These are phyloP conservation scores for Globisporangium cylindrosporum DNA, from an alignment of 352 stramenopile species.

Conservation along the genomic window DNA sequence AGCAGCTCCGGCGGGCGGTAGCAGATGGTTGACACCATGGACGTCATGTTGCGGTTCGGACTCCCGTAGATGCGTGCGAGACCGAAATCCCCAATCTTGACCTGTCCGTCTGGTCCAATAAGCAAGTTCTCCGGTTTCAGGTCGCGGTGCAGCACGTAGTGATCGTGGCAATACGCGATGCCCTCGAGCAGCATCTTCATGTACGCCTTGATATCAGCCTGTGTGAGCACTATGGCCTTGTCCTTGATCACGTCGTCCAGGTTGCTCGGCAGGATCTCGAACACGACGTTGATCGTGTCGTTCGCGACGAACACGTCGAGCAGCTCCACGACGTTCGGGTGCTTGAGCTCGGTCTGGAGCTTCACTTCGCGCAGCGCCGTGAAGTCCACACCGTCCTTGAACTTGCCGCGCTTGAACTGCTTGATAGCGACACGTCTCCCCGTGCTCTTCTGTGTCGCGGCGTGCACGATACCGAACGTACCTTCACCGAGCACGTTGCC, in stretches of 20 bases:
- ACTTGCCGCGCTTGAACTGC: conserved; percentile 88
- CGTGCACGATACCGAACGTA: conserved; percentile 88
- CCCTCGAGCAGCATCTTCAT: conserved; percentile 85
- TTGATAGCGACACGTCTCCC: conserved; percentile 78
- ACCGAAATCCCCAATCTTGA: conserved; percentile 89
- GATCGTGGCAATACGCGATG: conserved; percentile 75
- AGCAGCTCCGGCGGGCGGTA: too few relatives aligned
- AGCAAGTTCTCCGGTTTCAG: conserved; percentile 89
- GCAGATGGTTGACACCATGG: conserved; percentile 88
- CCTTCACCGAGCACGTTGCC: conserved; percentile 78
- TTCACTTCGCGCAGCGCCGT: conserved; percentile 89
- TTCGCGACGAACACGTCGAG: conserved; percentile 87
- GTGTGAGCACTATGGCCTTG: conserved; percentile 82
- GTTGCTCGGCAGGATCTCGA: conserved; percentile 85
- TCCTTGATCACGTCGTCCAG: conserved; percentile 89
- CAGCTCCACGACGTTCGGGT: conserved; percentile 82
- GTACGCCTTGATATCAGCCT: conserved; percentile 85
- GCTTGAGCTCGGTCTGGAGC: conserved; percentile 83
- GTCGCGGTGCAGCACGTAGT: conserved; percentile 85
- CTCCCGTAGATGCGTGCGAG: conserved; percentile 82
- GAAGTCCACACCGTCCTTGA: conserved; percentile 88
- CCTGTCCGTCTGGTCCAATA: conserved; percentile 69
- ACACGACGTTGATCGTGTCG: conserved; percentile 89
- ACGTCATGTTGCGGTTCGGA: conserved; percentile 87
- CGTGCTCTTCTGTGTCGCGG: conserved; percentile 73